Base-by-base conservation (phyloP, 345 rosid genomes). In the Toxicodendron radicans region DNA sequence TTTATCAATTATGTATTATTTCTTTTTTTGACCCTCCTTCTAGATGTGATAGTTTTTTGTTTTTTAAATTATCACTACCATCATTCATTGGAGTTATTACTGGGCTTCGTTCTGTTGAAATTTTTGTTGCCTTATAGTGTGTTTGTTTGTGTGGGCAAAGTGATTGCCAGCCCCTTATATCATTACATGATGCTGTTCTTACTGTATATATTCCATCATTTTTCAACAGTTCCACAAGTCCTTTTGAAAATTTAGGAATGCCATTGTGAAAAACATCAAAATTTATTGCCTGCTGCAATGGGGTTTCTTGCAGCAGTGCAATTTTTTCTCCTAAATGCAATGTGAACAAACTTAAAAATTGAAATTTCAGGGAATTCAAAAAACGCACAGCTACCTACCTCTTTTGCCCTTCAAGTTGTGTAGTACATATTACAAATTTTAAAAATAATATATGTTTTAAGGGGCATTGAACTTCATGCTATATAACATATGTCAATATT, bases 401-500 rank as follows among this genome's bases (percentile, higher is more conserved):
- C 21, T 69, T 3, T 14, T 56, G 10, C 2, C 3, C 20, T 21
- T 69, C 27, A 6, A 52, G 63, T 8, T 60, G 35, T 48, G 24
- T 32, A 38, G 43, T 38, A 27, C 30, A 27, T 27, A 0, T 18
- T 56, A n/a, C 21, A 65, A 56, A 27, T 52, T 10, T 72, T 38
- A 61, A 54, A 46, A 51, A 69, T 46, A 18, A 61, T 43, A 58
- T n/a, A 16, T 58, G 24, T 21, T 38, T 58, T 41, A 20, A 16
- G 41, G 16, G 64, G 7, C n/a, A 43, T 18, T 30, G 63, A 57
- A 57, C 32, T 73, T 76, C 65, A 18, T 35, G 64, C 62, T 70
- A 33, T 70, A 33, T 68, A 45, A 72, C 64, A 48, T 38, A 46
- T 56, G 35, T 41, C n/a, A 21, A 32, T 75, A 57, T 77, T 72